Evolutionary conservation across 2,329 filamentous ascomycete species (phyloP), one percentile per base, ranked within the genome.

Genomic region (Diaporthe ampelina): DNA sequence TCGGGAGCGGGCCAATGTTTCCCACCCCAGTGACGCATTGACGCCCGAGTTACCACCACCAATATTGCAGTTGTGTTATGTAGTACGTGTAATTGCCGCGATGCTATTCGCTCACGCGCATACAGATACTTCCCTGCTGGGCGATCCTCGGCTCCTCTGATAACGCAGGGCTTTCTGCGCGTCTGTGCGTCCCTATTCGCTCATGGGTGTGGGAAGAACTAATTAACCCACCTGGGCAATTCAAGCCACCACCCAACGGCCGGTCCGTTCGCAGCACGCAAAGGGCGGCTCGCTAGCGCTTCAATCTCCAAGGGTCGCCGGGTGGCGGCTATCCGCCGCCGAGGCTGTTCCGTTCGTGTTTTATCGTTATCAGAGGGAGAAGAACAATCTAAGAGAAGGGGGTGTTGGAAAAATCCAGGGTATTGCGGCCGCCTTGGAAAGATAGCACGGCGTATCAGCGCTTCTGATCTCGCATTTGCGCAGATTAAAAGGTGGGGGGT

Each of bases 301-400:
- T 15, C 40, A 43, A 43, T 43, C 26, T 54, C 10, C 29, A 7
- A 68, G 63, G 32, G 48, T 54, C 63, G 48, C 48, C 48, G 63
- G 63, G 63, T 68, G 63, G 63, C 63, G 63, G 63, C 32, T 40
- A 68, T 54, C 63, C 63, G 63, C 35, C 19, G 32, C 10, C 3
- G 21, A 15, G n/a, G 19, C 26, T 52, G 43, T 50, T 21, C 32
- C 48, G 63, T 40, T n/a, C 48, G 63, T 52, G 63, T 67, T 67
- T 67, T 67, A 6, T 67, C 45, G 7, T 52, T 67, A 67, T 52
- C 63, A 52, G 11, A 1, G 43, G 10, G 11, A 3, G 17, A 17
- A 19, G 7, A 3, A 24, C 35, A 40, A n/a, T 0, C 48, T 8
- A 10, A 1, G 45, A 9, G 8, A 9, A 9, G 17, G 17, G n/a